Evolutionary conservation across 805 yeast genomes (phyloP).

Genomic region (Yarrowia sp.): DNA sequence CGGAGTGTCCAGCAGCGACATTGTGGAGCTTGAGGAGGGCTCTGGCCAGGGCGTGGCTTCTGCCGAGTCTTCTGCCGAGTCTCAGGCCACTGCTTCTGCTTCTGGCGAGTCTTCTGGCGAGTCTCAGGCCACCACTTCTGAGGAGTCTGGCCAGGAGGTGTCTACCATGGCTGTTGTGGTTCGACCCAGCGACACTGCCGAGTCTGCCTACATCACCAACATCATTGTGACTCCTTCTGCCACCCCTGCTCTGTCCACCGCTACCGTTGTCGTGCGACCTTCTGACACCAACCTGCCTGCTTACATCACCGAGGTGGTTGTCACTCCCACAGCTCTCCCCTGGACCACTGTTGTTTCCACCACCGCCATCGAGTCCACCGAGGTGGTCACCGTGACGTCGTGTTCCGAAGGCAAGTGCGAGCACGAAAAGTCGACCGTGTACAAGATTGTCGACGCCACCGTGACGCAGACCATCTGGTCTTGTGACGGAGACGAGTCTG

Average conservation of each 20-base stretch:
- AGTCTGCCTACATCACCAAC: slow-evolving; percentile 23
- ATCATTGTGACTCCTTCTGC: slow-evolving; percentile 8
- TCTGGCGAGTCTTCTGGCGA: neutral
- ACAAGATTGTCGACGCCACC: slow-evolving; percentile 10
- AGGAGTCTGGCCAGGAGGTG: neutral
- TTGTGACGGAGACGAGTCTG: slow-evolving; percentile 1
- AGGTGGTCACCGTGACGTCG: neutral
- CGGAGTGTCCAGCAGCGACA: slow-evolving; percentile 19
- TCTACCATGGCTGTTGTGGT: slow-evolving; percentile 17
- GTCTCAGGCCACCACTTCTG: neutral
- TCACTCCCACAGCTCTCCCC: slow-evolving; percentile 17
- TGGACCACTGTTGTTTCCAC: neutral
- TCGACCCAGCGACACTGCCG: neutral
- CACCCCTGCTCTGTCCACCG: neutral
- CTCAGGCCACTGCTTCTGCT: neutral
- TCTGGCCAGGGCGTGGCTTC: neutral
- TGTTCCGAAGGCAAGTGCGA: slow-evolving; percentile 12
- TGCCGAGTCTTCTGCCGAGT: neutral
- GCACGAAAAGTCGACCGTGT: slow-evolving; percentile 3
- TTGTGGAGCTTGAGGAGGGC: slow-evolving; percentile 13
- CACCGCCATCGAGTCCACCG: slow-evolving; percentile 13
- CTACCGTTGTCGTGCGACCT: slow-evolving; percentile 10
- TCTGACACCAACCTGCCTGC: neutral
- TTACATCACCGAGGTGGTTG: slow-evolving; percentile 6
- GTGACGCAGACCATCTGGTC: slow-evolving; percentile 17